A percentile compares a stretch with the other conserved stretches of the same genome.
Conservation (phyloP, 805 yeast genomes). For the Zygotorulaspora chibaensis region DNA sequence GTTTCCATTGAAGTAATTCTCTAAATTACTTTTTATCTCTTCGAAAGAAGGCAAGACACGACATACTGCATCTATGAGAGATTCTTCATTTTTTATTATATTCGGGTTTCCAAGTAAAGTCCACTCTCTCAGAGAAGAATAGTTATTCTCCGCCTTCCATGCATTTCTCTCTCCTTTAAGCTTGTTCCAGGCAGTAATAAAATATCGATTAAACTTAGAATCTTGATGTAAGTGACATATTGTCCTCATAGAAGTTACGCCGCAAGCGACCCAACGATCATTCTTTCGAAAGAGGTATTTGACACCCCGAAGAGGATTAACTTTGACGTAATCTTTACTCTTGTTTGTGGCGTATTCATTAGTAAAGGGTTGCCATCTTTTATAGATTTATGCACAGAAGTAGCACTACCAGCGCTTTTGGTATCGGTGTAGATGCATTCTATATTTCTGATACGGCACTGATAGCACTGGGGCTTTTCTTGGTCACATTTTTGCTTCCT, state of each 20-base stretch:
- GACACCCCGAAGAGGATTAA: slow-evolving; percentile 1
- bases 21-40: neutral
- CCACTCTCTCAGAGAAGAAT: slow-evolving; percentile 4
- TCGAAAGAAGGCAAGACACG: slow-evolving; percentile 2
- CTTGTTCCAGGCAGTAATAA: slow-evolving; percentile 2
- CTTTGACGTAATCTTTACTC: neutral
- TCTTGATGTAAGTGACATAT: slow-evolving; percentile 1
- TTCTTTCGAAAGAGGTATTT: slow-evolving; percentile 4
- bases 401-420: neutral
- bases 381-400: neutral
- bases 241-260: slow-evolving; percentile 3
- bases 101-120: slow-evolving; percentile 1
- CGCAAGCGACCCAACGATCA: slow-evolving; percentile 5
- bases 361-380: neutral
- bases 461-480: slow-evolving; percentile 3
- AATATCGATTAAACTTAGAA: slow-evolving; percentile 1
- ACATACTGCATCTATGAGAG: slow-evolving; percentile 4
- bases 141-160: slow-evolving; percentile 2
- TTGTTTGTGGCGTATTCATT: neutral
- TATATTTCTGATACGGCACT: slow-evolving; percentile 1
- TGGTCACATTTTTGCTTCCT: slow-evolving; percentile 6
- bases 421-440: slow-evolving; percentile 1
- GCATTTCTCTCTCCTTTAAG: slow-evolving; percentile 1
- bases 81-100: slow-evolving; percentile 3
- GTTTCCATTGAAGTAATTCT: neutral